A percentile compares a stretch with the other conserved stretches of the same genome.
Conservation (phyloP, 495 filamentous ascomycete genomes). For the Aspergillus bertholletiae region DNA sequence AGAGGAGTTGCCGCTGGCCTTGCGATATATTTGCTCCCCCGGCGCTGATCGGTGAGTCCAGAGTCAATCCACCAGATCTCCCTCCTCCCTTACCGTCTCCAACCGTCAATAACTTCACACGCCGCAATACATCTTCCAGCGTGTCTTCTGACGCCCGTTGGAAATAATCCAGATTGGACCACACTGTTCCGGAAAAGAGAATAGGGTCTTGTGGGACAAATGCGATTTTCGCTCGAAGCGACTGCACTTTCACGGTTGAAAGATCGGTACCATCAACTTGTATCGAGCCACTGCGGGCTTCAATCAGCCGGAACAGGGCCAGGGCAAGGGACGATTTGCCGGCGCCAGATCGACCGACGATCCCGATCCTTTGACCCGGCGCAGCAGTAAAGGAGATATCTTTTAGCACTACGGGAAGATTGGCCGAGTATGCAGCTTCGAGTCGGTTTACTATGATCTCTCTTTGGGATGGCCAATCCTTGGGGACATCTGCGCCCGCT, state of each 20-base stretch:
- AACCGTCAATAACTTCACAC: background rate
- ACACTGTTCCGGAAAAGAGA: conserved; percentile 48
- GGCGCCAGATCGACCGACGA: conserved; percentile 58
- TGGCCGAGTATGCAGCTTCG: conserved; percentile 61
- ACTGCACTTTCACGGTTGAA: conserved; percentile 36
- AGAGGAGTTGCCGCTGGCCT: conserved; percentile 73
- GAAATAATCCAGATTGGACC: conserved; percentile 46
- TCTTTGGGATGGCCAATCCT: conserved; percentile 67
- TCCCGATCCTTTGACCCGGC: conserved; percentile 60
- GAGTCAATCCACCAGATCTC: conserved; percentile 25
- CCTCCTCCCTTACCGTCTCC: too few species aligned
- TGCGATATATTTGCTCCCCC: conserved; percentile 69
- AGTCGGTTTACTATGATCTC: conserved; percentile 60
- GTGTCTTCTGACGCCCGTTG: conserved; percentile 24
- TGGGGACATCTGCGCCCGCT: conserved; percentile 44
- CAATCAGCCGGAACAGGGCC: conserved; percentile 44
- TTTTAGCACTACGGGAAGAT: conserved; percentile 64
- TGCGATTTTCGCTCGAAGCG: conserved; percentile 41
- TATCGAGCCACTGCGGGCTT: conserved; percentile 36
- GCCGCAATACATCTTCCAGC: background rate
- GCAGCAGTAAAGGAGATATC: conserved; percentile 58
- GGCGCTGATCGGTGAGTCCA: conserved; percentile 55
- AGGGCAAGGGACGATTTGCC: conserved; percentile 40
- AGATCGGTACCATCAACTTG: conserved; percentile 49
- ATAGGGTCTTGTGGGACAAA: conserved; percentile 52